These are phyloP conservation scores for Aspergillus nidulans DNA, from an alignment of 495 filamentous ascomycete species.

Conservation along the genomic window DNA sequence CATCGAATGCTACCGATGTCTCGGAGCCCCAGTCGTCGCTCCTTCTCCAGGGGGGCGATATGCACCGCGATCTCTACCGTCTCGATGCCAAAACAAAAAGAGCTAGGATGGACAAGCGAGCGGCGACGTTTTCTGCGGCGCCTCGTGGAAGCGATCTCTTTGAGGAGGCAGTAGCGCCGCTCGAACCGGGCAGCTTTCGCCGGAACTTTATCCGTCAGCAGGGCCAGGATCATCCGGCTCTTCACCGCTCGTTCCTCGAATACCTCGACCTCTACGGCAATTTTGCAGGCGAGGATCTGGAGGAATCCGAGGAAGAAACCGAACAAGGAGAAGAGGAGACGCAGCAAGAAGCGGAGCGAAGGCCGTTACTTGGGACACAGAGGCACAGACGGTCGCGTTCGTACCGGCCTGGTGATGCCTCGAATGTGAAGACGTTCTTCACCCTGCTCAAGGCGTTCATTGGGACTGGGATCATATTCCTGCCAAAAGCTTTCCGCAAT, in stretches of 20 bases:
- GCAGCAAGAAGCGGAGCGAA: constrained; percentile 25
- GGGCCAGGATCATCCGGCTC: constrained; percentile 34
- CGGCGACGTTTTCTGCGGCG: constrained; percentile 52
- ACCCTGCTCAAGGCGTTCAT: constrained; percentile 88
- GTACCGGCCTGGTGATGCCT: constrained; percentile 49
- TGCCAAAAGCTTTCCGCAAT: constrained; percentile 82
- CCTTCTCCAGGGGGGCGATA: constrained; percentile 61
- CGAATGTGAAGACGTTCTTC: constrained; percentile 61
- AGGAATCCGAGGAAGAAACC: constrained; percentile 61
- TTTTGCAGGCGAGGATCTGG: constrained; percentile 69
- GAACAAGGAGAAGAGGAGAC: constrained; percentile 24
- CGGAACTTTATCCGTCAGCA: constrained; percentile 52
- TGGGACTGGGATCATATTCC: constrained; percentile 85
- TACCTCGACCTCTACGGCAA: constrained; percentile 67
- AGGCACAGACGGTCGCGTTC: constrained; percentile 43
- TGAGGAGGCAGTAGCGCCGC: constrained; percentile 44
- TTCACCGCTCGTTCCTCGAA: constrained; percentile 60
- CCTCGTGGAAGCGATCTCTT: constrained; percentile 32
- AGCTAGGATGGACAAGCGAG: constrained; percentile 44
- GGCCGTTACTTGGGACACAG: constrained; percentile 52
- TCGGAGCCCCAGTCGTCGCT: constrained; percentile 51
- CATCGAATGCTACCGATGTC: not conserved
- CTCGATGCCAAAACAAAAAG: constrained; percentile 43
- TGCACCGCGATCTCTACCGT: constrained; percentile 66
- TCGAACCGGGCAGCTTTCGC: constrained; percentile 56